These are phyloP conservation scores for Cytospora schulzeri DNA, from an alignment of 2,329 filamentous ascomycete genomes.

Conservation along the genomic window DNA sequence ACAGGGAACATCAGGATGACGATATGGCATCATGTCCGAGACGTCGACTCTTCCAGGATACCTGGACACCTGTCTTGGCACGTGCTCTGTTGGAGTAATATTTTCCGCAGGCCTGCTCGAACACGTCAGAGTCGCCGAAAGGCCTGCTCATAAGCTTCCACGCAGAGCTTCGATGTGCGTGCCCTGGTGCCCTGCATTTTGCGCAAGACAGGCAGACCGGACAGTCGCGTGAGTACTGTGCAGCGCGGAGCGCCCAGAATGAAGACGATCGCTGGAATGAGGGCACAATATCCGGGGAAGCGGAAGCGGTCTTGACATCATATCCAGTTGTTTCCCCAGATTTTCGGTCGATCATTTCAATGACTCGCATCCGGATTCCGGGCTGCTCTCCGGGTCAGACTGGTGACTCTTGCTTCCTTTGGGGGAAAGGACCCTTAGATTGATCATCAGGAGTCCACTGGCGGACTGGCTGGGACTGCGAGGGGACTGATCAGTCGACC, in stretches of 20 bases:
- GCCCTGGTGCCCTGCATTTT: neutral
- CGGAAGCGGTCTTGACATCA: slow-evolving; percentile 16
- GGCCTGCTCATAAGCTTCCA: neutral
- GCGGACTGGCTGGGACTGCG: too few relatives aligned
- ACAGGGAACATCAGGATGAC: neutral
- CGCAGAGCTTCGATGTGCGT: neutral
- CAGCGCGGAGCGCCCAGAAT: neutral
- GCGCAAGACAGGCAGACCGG: neutral
- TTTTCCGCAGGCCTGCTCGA: neutral
- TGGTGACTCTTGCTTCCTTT: neutral
- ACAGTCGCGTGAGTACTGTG: neutral
- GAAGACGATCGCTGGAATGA: slow-evolving; percentile 8
- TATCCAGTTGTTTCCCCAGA: slow-evolving; percentile 18
- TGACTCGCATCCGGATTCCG: slow-evolving; percentile 12
- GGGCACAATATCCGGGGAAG: slow-evolving; percentile 5
- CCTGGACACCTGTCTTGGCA: neutral
- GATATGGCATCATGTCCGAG: neutral
- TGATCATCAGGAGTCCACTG: neutral
- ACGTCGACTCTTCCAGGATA: neutral
- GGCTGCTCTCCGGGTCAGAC: neutral
- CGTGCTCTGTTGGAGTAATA: neutral
- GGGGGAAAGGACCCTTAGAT: slow-evolving; percentile 2
- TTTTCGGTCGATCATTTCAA: slow-evolving; percentile 10
- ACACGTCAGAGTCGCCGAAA: neutral
- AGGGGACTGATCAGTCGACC: neutral